Evolutionary conservation across 148 eudicot species (phyloP).

Genomic region (Rhododendron williamsianum): DNA sequence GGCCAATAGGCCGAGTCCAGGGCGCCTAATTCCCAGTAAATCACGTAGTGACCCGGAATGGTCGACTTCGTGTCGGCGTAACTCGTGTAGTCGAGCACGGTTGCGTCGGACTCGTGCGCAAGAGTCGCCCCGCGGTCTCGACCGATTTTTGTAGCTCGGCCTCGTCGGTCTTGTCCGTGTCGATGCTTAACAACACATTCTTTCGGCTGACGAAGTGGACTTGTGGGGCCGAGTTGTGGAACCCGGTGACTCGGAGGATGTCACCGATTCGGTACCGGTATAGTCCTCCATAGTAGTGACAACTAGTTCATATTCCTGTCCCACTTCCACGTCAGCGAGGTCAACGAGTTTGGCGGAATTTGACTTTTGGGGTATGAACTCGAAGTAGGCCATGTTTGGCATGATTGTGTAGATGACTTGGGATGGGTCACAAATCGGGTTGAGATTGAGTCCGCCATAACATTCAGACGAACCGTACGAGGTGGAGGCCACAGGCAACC

Average conservation of each 20-base stretch:
- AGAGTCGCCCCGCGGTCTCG: not conserved
- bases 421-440: conserved; percentile 23
- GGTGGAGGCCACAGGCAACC: conserved; percentile 49
- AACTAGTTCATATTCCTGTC: not conserved
- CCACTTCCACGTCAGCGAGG: not conserved
- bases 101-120: conserved; percentile 28
- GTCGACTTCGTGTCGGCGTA: conserved; percentile 48
- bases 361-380: not conserved
- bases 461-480: conserved; percentile 67
- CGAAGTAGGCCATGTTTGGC: conserved; percentile 1
- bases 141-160: not conserved
- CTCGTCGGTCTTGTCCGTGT: not conserved
- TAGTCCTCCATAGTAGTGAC: not conserved
- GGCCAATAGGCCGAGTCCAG: conserved; percentile 38
- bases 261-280: not conserved
- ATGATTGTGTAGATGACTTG: not conserved
- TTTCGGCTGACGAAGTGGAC: not conserved
- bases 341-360: not conserved
- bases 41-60: conserved; percentile 78
- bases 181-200: not conserved
- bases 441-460: conserved; percentile 64
- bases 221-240: not conserved
- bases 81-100: conserved; percentile 77
- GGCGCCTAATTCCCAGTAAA: conserved; percentile 57
- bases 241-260: not conserved